phyloP scores from a whole-genome alignment of 2,329 filamentous ascomycete genomes.

The Calycina marina region DNA sequence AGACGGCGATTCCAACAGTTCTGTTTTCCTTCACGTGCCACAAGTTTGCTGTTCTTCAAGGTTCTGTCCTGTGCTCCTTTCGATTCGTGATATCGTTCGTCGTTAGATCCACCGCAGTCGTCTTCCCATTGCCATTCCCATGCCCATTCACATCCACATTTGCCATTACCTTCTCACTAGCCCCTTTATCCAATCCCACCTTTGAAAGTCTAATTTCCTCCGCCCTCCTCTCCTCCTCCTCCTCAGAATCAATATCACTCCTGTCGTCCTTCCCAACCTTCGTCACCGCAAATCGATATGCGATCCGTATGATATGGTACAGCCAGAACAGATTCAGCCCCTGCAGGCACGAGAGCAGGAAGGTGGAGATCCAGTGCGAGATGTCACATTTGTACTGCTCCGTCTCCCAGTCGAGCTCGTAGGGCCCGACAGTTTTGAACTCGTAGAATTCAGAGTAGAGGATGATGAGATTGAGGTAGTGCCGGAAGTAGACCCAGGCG shows the following conservation, averaged over 20 bases:
- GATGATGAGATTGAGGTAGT: slow-evolving; percentile 68
- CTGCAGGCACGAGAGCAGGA: slow-evolving; percentile 51
- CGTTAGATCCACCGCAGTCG: background rate
- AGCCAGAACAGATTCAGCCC: slow-evolving; percentile 71
- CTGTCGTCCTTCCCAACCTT: slow-evolving; percentile 53
- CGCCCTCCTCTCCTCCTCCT: slow-evolving; percentile 7
- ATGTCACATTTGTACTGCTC: slow-evolving; percentile 65
- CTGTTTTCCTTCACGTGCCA: background rate
- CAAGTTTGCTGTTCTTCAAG: background rate
- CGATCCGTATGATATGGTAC: slow-evolving; percentile 60
- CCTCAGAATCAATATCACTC: slow-evolving; percentile 48
- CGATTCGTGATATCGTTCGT: background rate
- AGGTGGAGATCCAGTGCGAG: slow-evolving; percentile 52
- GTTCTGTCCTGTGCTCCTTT: background rate
- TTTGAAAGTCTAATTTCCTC: slow-evolving; percentile 7
- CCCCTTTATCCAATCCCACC: slow-evolving; percentile 2
- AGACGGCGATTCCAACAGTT: too few species aligned
- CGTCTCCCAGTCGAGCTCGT: slow-evolving; percentile 59
- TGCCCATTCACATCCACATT: background rate
- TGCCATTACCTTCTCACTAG: background rate
- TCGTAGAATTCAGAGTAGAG: slow-evolving; percentile 61
- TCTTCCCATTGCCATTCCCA: slow-evolving; percentile 4
- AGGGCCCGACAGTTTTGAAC: slow-evolving; percentile 60
- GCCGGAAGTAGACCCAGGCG: slow-evolving; percentile 79
- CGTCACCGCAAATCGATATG: slow-evolving; percentile 51